Evolutionary conservation across 345 rosid species (phyloP), one percentile per base, ranked within the genome.

Genomic region (Melaleuca quinquenervia): DNA sequence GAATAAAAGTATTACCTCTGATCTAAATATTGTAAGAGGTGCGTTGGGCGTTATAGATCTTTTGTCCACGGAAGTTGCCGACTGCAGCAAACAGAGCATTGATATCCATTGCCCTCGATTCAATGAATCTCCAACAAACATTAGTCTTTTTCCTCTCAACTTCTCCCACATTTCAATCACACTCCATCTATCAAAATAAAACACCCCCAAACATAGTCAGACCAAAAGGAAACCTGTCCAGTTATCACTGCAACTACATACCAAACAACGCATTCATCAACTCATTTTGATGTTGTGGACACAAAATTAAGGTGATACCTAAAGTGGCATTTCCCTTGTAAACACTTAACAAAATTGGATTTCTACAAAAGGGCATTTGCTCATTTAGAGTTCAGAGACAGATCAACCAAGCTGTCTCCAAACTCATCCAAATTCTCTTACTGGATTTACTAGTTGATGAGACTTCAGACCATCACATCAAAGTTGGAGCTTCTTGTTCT

Each of bases 101-200:
- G 99, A 97, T 90, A 97, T 97, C 99, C 99, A 97, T 86, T 97
- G 99, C 55, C 99, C 99, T 93, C 99, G 89, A 87, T 95, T 94
- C 54, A 96, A 87, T 1, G 99, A 97, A 93, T 97, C 99, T 84
- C 99, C 99, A 13, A 97, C 98, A 90, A 96, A 97, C 99, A 97
- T 96, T 82, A 97, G 91, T 85, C 97, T 92, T 89, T 96, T 97
- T 83, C 95, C 96, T 82, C 99, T 97, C 89, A 97, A 89, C 93
- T 96, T 97, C 91, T 96, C 99, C 99, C 99, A 95, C 92, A 95
- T 94, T 85, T 96, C 95, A 12, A 62, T 90, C 50, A 89, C 95
- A 88, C 93, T 95, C 99, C 99, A 97, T 89, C 99, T 97, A 86
- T 50, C 76, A 86, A 70, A 83, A 11, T 86, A 44, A 82, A 53